Base-by-base conservation (phyloP, 805 yeast genomes). In the Jamesozyma hellenica region DNA sequence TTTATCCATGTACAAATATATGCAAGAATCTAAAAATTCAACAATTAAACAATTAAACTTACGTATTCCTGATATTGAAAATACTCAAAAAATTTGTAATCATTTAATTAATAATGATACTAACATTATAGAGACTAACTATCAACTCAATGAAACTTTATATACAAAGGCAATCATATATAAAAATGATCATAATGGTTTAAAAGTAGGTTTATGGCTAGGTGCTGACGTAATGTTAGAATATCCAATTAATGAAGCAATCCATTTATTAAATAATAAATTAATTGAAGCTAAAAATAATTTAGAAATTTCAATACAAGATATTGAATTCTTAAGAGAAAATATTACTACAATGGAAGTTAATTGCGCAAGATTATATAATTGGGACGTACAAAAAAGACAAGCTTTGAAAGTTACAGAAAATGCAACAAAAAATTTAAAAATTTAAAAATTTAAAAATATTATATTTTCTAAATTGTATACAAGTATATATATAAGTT, bases 191-290 rank as follows among this genome's bases (percentile, higher is more conserved):
- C 70, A 77, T 21, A 29, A 29, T 28, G 46, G 42, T 21, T 35
- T 50, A 34, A 73, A 72, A 23, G 97, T 92, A 1, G 77, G 77
- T 47, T 67, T 92, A 35, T 92, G 98, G 98, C 70, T 92, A n/a
- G 98, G 98, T 10, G 98, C 98, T 0, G 95, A 87, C 51, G 88
- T 90, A 8, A 90, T 92, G 97, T 69, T 92, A 55, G 97, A 92
- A 57, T 92, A 90, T 55, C 88, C 95, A 12, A 66, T 86, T 19
- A 82, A 74, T 29, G 98, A 92, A 59, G 98, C 98, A 2, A 72
- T 78, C 35, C 79, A 69, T 28, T 68, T 92, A 49, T 65, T 92
- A 41, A 54, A 66, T 11, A 69, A 70, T 29, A 77, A 90, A 57
- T 70, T 88, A 44, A 58, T 60, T 12, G 73, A 74, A 27, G 87